Evolutionary conservation across 2,329 filamentous ascomycete genomes (phyloP), one percentile per base, ranked within the genome.

Genomic region (Fusarium nelsonii): DNA sequence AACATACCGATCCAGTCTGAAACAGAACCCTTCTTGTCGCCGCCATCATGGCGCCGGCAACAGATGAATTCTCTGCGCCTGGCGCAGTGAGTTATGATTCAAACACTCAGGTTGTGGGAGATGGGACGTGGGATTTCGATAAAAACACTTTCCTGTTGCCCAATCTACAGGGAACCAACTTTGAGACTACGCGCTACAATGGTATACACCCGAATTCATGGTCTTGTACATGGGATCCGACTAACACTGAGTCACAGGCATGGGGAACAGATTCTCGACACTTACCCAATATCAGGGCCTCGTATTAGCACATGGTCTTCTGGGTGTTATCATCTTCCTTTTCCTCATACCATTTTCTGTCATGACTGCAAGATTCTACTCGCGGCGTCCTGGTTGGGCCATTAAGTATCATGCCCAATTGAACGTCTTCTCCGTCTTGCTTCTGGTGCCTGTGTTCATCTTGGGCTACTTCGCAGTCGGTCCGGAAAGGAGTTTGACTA

Each of bases 111-210:
- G 85, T 83, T 57, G 92, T 95, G 16, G 92, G 92, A 67, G 92
- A 95, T 77, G 92, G 92, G 23, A 95, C 92, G 34, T 96, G 92
- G 92, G 91, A 94, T 74, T 90, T 91, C 59, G 84, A 85, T 62
- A 90, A 90, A 76, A 93, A 94, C 75, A 89, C 87, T 18, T 96
- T 95, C 77, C 81, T 96, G 55, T 81, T 96, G 52, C 92, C 92
- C 36, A 94, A 94, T 75, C 81, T 96, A 45, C 84, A 90, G 73
- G 92, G 91, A 10, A 80, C 93, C 68, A 92, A 94, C 76, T 92
- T 93, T 77, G 91, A 90, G 50, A 94, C 92, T 8, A 94, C 92
- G 89, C 89, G 86, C 77, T 94, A 93, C 81, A 96, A 96, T 86
- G 92, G 91, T 93, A 71, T 83, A 49, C 43, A 44, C 18, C 14